Evolutionary conservation across 2,329 filamentous ascomycete species (phyloP).

Genomic region (Raffaelea ambrosiae): DNA sequence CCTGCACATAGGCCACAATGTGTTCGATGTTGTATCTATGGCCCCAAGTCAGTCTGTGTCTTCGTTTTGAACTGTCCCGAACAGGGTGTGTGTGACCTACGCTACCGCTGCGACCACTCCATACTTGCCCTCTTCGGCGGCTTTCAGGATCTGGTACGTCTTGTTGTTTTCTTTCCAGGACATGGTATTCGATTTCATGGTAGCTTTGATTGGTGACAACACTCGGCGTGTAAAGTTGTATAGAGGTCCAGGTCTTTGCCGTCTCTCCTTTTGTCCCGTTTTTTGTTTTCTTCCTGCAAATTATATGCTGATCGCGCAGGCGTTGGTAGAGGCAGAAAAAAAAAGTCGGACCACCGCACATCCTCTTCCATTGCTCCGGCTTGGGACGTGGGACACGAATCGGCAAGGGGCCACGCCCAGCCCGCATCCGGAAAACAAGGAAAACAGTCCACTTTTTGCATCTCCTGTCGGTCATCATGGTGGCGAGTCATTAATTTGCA

Average conservation of each 20-base stretch:
- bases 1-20: conserved; percentile 40
- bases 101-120: conserved; percentile 4
- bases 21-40: conserved; percentile 55
- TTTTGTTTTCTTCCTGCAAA: background rate
- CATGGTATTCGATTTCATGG: no score
- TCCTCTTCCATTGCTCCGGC: background rate
- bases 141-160: conserved; percentile 9
- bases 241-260: no score
- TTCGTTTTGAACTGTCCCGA: no score
- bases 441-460: background rate
- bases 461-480: no score
- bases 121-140: conserved; percentile 8
- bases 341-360: background rate
- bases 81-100: background rate
- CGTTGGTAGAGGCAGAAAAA: background rate
- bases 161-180: conserved; percentile 22
- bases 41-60: no score
- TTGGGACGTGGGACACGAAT: background rate
- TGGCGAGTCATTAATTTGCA: no score
- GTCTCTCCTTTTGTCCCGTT: background rate
- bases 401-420: background rate
- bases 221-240: no score
- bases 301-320: background rate
- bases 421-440: background rate
- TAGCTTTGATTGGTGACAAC: no score